Base-by-base conservation (phyloP, 1,284 basidiomycete genomes). In the Amylostereum areolatum region DNA sequence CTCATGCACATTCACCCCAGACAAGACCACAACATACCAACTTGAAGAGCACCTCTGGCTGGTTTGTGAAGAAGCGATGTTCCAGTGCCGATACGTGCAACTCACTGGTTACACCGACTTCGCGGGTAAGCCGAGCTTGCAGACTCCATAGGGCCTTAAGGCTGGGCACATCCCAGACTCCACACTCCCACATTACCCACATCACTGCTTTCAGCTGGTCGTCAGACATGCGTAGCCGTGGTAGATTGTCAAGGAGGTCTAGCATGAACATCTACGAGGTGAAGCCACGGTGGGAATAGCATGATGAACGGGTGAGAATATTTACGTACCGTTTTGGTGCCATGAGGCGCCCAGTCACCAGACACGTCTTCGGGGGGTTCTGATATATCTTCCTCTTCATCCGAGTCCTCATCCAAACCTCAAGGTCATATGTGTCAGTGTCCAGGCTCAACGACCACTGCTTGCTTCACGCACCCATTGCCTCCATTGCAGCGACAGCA, bases 181-280 rank as follows among this genome's bases (percentile, higher is more conserved):
- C 63, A 45, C 56, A 58, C 50, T 68, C 59, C 11, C 51, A 42
- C 61, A 70, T 61, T 1, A 62, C 59, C 66, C 65, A 69, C 1
- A 71, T 46, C 25, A 68, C 55, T 10, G 58, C 48, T 45, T 64
- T 59, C 46, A 70, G 34, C 18, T 64, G 65, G 27, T 63, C 58
- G 48, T 64, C 59, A 11, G 67, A 69, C 4, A 70, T 51, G 1
- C 63, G 57, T 7, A 66, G 56, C 3, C 62, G 59, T 2, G 67
- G 67, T 1, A 68, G 43, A 46, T 65, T 66, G 51, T 68, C 66
- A 1, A 67, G 45, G 8, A 68, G 9, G 47, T 68, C 65, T 11
- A 69, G 57, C 52, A 67, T 54, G 46, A 65, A 69, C 61, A 67
- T 65, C 67, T 67, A 42, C 8, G 30, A 45, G 5, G 12, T 31